Percentiles rank a stretch among this genome's conserved stretches.
Evolutionary conservation across 2,329 filamentous ascomycete species (phyloP).

Genomic region (Diaporthe sp.): DNA sequence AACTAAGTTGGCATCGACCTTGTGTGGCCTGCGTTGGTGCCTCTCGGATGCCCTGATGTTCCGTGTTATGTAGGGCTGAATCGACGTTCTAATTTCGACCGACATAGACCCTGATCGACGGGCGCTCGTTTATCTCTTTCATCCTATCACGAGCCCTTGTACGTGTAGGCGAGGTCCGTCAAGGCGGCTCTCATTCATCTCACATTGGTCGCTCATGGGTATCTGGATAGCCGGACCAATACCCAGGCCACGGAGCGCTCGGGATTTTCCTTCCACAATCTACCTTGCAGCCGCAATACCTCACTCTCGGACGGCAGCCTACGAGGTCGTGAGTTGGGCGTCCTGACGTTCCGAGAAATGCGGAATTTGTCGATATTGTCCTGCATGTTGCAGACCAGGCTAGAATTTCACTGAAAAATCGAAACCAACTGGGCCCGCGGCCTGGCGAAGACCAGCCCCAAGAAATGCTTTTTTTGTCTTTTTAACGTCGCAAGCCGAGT

Average conservation of each 20-base stretch:
- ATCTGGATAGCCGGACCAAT: slow-evolving; percentile 17
- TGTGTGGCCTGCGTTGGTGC: neutral
- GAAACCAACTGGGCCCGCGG: neutral
- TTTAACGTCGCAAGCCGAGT: slow-evolving; percentile 27
- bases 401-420: slow-evolving; percentile 11
- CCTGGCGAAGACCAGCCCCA: neutral
- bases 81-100: slow-evolving; percentile 5
- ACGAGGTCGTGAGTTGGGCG: neutral
- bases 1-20: neutral
- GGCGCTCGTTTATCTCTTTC: slow-evolving; percentile 29
- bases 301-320: slow-evolving; percentile 9
- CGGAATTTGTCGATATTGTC: slow-evolving; percentile 27
- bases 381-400: slow-evolving; percentile 21
- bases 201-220: neutral
- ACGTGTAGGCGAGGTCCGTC: slow-evolving; percentile 39
- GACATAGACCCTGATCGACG: slow-evolving; percentile 26
- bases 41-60: slow-evolving; percentile 8
- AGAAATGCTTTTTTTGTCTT: slow-evolving; percentile 16
- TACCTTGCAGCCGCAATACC: slow-evolving; percentile 14
- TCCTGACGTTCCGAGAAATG: neutral
- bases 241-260: neutral
- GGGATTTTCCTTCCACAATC: neutral
- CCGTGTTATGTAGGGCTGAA: slow-evolving; percentile 27
- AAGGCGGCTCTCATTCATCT: slow-evolving; percentile 6
- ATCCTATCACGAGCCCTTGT: slow-evolving; percentile 20